These are phyloP conservation scores for Sporisorium scitamineum DNA, from an alignment of 1,284 basidiomycete genomes.

Conservation along the genomic window DNA sequence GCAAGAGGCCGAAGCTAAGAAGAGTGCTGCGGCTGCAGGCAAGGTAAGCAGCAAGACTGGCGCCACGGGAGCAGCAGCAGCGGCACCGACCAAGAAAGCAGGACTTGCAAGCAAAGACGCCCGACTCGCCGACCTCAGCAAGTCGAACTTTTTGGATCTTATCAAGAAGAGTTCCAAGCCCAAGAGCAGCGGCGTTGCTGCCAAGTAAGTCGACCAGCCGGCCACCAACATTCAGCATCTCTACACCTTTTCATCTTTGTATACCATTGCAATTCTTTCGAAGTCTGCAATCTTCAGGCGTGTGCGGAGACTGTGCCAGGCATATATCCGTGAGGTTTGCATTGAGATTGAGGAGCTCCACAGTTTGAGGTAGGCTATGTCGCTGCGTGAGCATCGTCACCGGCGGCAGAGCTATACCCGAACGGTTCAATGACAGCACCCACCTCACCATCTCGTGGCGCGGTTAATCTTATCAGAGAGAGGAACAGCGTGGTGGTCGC, in stretches of 20 bases:
- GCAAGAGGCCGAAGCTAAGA: constrained; percentile 46
- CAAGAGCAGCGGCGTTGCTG: constrained; percentile 27
- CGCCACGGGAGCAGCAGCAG: background rate
- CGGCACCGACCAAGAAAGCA: constrained; percentile 30
- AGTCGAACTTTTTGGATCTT: constrained; percentile 66
- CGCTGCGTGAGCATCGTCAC: no score
- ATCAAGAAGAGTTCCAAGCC: constrained; percentile 49
- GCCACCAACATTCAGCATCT: background rate
- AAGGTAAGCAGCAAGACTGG: constrained; percentile 4
- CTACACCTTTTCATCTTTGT: constrained; percentile 10
- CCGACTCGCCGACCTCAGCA: constrained; percentile 63
- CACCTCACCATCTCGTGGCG: no score
- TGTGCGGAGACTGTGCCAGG: background rate
- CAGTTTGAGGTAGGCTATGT: no score
- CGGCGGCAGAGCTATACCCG: background rate
- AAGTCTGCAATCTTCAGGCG: background rate
- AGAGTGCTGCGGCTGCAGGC: constrained; percentile 8
- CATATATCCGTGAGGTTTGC: no score
- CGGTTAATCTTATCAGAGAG: no score
- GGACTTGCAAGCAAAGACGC: constrained; percentile 58
- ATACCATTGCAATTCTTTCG: constrained; percentile 20
- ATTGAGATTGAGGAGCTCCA: background rate
- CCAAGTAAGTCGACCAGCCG: constrained; percentile 20
- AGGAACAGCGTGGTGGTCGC: no score
- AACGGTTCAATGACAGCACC: no score